Base-by-base conservation (phyloP, 148 eudicot genomes). In the Amaranthus cruentus region DNA sequence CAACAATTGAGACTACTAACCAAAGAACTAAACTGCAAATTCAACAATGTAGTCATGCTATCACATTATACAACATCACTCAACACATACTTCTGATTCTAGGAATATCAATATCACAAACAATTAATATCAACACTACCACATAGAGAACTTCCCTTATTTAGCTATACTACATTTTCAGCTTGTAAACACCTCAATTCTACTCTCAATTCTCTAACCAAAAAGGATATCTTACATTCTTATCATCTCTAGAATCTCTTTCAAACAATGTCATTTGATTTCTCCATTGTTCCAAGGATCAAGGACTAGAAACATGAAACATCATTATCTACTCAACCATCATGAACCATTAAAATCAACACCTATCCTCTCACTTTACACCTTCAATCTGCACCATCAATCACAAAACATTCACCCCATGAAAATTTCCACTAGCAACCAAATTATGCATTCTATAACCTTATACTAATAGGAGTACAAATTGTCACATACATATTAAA, bases 301-400 rank as follows among this genome's bases (percentile, higher is more conserved):
- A 28, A 28, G 38, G 38, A 28, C 38, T 28, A 28, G 38, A 28
- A 28, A 28, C 38, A 28, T 28, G 2, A 28, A 28, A 28, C 38
- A 28, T 28, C 38, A 28, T 28, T 28, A 28, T 28, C 38, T 28
- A 28, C 38, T 28, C 38, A 28, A 28, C 38, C 38, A 28, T 28
- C 38, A 28, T 28, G 38, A 28, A 28, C 38, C 38, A 28, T 28
- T 2, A 28, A 28, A 28, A 2, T 28, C 38, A 66, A 28, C 38
- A 74, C 55, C 47, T 44, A 52, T 46, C 55, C 49, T 66, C 71
- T 8, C 59, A 59, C 51, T 68, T 49, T 48, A 47, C 12, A 55
- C 48, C 60, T 55, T 47, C 64, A 18, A 67, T 66, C 53, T 28
- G 6, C 21, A 7, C 6, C 52, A 47, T 28, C 5, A 65, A 47